Evolutionary conservation across 345 rosid genomes (phyloP), one percentile per base, ranked within the genome.

Genomic region (Eucalyptus sp.): DNA sequence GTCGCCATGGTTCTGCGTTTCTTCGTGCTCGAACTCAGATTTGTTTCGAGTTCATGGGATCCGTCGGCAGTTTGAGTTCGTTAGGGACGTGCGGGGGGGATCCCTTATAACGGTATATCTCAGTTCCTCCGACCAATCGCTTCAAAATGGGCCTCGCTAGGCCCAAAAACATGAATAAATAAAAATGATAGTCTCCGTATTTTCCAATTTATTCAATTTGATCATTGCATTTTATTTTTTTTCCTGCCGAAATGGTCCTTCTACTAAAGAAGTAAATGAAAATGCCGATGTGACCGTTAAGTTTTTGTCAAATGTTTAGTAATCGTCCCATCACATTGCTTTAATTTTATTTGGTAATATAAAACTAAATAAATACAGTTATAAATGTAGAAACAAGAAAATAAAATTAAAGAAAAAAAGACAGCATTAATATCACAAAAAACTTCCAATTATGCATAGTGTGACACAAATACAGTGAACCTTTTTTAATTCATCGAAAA

Each of bases 1-100:
- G 90, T 60, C 76, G 90, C 86, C 92, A 93, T 90, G 37, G 14
- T 29, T n/a, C 60, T 22, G 43, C 87, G 37, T 52, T 86, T 50
- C 60, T 56, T 86, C 87, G 87, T 86, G 87, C n/a, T 52, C 18
- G 66, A 52, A 56, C 25, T 86, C 88, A 68, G 52, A 46, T 71
- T 49, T 18, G 86, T 66, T 86, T 50, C 29, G 76, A 20, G 33
- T 14, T 22, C 15, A 33, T 31, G 79, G 51, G 50, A 62, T 51
- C 37, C 66, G 24, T 22, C 44, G 3, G 37, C 52, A 86, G 83
- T 76, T 76, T 20, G 46, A 37, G 83, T 76, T 76, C 13, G 83
- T 76, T 76, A 76, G 83, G 83, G 83, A 76, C 43, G 48, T 9
- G 83, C 83, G 48, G 27, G 83, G 83, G 8, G 46, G 15, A 44